These are phyloP conservation scores for Paecilomyces niveus DNA, from an alignment of 2,329 filamentous ascomycete species.

Conservation along the genomic window DNA sequence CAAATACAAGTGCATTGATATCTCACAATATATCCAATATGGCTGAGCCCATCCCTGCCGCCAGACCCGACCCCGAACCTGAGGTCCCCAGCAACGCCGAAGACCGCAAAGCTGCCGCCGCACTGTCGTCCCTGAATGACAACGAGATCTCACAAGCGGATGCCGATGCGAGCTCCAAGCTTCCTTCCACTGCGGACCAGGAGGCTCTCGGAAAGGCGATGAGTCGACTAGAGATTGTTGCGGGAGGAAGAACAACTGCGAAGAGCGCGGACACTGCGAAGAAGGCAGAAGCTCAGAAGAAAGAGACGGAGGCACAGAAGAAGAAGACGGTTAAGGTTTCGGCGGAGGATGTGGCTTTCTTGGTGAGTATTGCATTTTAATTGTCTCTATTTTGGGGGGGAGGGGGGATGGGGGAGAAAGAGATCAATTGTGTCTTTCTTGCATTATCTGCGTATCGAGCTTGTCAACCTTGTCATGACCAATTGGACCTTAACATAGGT, in stretches of 20 bases:
- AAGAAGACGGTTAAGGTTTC: conserved; percentile 40
- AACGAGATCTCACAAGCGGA: conserved; percentile 32
- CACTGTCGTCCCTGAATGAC: conserved; percentile 40
- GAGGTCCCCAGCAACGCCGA: conserved; percentile 37
- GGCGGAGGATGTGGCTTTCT: conserved; percentile 38
- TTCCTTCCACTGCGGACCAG: conserved; percentile 33
- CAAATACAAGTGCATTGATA: not conserved
- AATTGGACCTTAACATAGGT: conserved; percentile 19
- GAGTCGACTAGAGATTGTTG: conserved; percentile 40
- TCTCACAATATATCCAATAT: conserved; percentile 17
- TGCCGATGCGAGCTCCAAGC: conserved; percentile 19
- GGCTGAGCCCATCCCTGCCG: conserved; percentile 37
- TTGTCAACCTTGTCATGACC: not conserved
- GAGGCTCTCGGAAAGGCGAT: conserved; percentile 45
- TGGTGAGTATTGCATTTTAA: conserved; percentile 29
- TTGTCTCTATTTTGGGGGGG: not conserved
- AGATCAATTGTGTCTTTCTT: not conserved
- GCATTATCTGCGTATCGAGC: conserved; percentile 1
- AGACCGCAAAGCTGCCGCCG: conserved; percentile 45
- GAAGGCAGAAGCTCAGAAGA: conserved; percentile 18
- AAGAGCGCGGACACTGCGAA: conserved; percentile 8
- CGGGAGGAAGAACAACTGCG: conserved; percentile 20
- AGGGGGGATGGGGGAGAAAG: not conserved
- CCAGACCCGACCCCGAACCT: conserved; percentile 23
- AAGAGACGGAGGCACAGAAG: conserved; percentile 23